Evolutionary conservation across 2,329 filamentous ascomycete species (phyloP).

Genomic region (Eurotiales sp.): DNA sequence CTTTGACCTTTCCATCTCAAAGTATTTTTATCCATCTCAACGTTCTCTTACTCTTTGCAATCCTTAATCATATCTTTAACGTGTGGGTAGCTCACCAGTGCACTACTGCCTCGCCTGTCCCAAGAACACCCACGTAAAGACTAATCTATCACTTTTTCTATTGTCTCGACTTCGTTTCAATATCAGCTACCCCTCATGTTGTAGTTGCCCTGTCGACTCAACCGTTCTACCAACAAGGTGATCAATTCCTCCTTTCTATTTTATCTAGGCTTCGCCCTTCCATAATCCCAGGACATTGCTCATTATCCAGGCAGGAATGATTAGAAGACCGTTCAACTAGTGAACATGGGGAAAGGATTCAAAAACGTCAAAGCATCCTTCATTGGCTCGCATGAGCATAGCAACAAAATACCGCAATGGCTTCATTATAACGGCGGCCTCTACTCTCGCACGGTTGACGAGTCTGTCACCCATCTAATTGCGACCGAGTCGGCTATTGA

Average conservation of each 20-base stretch:
- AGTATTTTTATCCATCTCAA: background rate
- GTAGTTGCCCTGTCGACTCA: background rate
- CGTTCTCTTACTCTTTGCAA: background rate
- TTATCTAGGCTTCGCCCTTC: too few relatives aligned
- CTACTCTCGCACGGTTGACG: slow-evolving; percentile 51
- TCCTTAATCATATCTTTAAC: too few relatives aligned
- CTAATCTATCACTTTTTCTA: too few relatives aligned
- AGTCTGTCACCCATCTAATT: slow-evolving; percentile 68
- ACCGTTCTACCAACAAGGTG: background rate
- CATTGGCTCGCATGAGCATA: slow-evolving; percentile 55
- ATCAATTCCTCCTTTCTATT: background rate
- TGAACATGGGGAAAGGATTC: slow-evolving; percentile 45
- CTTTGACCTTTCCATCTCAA: background rate
- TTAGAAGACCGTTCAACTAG: background rate
- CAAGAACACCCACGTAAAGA: too few relatives aligned
- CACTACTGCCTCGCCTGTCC: too few relatives aligned
- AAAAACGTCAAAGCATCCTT: slow-evolving; percentile 53
- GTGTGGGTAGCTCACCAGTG: too few relatives aligned
- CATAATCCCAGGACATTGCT: background rate
- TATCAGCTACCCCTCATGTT: background rate
- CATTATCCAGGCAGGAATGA: background rate
- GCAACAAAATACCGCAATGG: slow-evolving; percentile 63
- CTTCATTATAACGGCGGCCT: slow-evolving; percentile 59
- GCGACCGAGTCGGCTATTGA: slow-evolving; percentile 61
- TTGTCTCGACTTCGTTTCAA: background rate